phyloP scores from a whole-genome alignment of 1,139 yeast species.

The Dujonia santamariae region DNA sequence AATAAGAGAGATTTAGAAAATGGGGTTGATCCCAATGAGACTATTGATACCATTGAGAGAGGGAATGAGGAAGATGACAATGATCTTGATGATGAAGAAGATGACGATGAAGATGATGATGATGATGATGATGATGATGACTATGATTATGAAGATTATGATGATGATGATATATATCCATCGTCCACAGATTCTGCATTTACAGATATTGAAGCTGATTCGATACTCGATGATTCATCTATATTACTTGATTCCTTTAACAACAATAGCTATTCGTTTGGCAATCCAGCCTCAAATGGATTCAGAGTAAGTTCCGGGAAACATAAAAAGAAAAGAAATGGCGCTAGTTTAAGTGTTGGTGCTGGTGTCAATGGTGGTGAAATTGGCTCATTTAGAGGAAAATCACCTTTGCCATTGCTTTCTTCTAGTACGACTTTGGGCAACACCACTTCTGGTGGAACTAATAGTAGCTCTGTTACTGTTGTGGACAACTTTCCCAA shows the following conservation, averaged over 20 bases:
- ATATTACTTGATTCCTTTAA: slow-evolving; percentile 26
- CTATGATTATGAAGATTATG: slow-evolving; percentile 17
- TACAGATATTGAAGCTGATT: slow-evolving; percentile 43
- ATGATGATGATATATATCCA: slow-evolving; percentile 22
- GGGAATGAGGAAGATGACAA: slow-evolving; percentile 13
- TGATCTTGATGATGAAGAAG: slow-evolving; percentile 15
- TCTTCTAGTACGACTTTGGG: neutral
- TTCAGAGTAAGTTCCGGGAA: slow-evolving; percentile 11
- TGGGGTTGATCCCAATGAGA: neutral
- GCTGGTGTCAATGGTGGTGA: neutral
- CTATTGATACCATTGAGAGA: slow-evolving; percentile 5
- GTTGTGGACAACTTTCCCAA: no score
- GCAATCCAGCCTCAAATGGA: slow-evolving; percentile 13
- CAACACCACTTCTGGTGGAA: neutral
- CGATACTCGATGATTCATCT: slow-evolving; percentile 31
- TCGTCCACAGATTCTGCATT: slow-evolving; percentile 43
- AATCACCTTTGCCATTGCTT: neutral
- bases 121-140: slow-evolving; percentile 18
- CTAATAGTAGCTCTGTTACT: no score
- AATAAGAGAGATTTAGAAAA: slow-evolving; percentile 1
- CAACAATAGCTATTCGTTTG: slow-evolving; percentile 16
- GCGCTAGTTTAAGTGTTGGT: neutral
- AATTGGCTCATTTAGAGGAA: neutral
- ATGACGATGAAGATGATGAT: slow-evolving; percentile 12
- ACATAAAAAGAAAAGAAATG: slow-evolving; percentile 16